Conservation (phyloP, 2,329 filamentous ascomycete genomes). For the Blastomyces emzantsi region DNA sequence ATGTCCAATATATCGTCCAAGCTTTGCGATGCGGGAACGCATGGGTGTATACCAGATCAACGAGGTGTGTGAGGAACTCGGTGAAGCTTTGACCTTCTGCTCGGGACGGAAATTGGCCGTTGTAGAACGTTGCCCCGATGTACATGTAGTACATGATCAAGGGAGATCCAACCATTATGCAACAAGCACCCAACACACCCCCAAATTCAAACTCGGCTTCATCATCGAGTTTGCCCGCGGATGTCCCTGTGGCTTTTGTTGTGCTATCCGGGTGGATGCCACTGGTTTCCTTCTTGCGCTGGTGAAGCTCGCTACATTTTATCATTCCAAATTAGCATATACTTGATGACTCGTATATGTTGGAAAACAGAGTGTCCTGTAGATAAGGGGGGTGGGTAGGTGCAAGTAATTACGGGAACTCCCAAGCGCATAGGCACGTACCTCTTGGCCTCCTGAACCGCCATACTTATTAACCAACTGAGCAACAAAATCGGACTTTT, state of each 20-base stretch:
- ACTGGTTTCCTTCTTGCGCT: background rate
- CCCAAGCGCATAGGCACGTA: background rate
- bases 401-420: background rate
- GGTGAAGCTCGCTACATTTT: background rate
- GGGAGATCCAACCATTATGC: constrained; percentile 88
- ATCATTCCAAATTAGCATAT: background rate
- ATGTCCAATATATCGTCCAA: constrained; percentile 91
- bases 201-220: constrained; percentile 68
- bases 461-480: background rate
- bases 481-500: background rate
- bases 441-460: background rate
- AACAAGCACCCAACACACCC: constrained; percentile 64
- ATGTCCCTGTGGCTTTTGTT: background rate
- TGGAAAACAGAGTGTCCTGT: background rate
- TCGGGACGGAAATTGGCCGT: constrained; percentile 69
- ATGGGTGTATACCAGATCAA: constrained; percentile 64
- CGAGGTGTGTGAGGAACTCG: constrained; percentile 66
- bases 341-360: background rate
- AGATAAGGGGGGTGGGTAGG: background rate
- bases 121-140: constrained; percentile 86
- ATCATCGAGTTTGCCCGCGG: constrained; percentile 7
- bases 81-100: constrained; percentile 53
- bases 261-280: background rate
- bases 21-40: constrained; percentile 74
- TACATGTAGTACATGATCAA: constrained; percentile 98